phyloP scores from a whole-genome alignment of 176 grass and related monocot genomes.

The Bolboschoenus planiculmis region DNA sequence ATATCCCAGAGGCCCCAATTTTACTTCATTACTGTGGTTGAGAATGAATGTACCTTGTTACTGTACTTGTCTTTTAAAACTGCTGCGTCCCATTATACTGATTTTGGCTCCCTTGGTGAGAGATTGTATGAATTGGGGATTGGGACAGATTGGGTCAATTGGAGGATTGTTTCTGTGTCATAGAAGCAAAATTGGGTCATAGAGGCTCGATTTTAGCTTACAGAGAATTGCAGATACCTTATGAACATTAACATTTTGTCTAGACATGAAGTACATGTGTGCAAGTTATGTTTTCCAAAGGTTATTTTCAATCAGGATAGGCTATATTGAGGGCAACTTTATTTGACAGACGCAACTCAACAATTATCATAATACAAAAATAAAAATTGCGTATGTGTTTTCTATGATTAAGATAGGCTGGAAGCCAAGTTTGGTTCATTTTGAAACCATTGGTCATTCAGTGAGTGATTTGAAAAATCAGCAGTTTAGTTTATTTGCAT shows the following conservation, averaged over 20 bases:
- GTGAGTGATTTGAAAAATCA: background rate
- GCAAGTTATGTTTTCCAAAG: background rate
- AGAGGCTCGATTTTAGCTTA: background rate
- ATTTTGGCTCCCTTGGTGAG: background rate
- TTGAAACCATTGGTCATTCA: background rate
- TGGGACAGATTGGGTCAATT: background rate
- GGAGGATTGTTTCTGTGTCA: background rate
- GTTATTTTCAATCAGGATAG: background rate
- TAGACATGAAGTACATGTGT: background rate
- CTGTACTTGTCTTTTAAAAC: background rate
- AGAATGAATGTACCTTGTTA: background rate
- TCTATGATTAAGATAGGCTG: background rate
- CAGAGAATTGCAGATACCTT: background rate
- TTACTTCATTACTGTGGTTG: background rate
- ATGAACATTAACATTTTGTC: background rate
- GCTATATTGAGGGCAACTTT: background rate
- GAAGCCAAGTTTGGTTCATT: background rate
- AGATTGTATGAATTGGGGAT: background rate
- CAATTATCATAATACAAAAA: background rate
- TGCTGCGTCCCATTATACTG: background rate
- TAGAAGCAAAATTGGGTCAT: background rate
- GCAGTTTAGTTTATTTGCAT: background rate
- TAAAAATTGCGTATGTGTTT: background rate
- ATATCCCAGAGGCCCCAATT: background rate
- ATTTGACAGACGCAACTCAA: background rate